Evolutionary conservation across 306 rosid genomes (phyloP).

Genomic region (Sesbania bispinosa): DNA sequence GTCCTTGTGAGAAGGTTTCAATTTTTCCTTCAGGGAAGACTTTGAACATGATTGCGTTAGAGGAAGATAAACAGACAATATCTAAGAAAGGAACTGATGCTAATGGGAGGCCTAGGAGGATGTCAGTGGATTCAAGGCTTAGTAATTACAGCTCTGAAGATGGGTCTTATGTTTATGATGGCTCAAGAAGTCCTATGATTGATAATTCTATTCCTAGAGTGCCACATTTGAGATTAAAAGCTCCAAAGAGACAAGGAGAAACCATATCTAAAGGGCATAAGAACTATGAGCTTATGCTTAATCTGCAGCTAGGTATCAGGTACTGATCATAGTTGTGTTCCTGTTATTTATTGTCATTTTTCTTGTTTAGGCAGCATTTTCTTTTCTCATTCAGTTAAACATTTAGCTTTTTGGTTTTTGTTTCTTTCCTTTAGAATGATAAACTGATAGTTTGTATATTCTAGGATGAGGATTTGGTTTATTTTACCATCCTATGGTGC

Average conservation of each 20-base stretch:
- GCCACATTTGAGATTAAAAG: constrained; percentile 36
- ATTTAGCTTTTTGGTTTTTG: not conserved
- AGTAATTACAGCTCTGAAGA: constrained; percentile 49
- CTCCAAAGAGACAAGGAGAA: constrained; percentile 64
- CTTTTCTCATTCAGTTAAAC: not conserved
- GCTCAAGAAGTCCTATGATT: constrained; percentile 32
- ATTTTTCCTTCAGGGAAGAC: constrained; percentile 77
- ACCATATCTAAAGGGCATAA: constrained; percentile 91
- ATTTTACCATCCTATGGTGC: constrained; percentile 2
- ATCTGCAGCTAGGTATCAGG: constrained; percentile 98
- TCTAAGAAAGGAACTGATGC: constrained; percentile 35
- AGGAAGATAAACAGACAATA: constrained; percentile 21
- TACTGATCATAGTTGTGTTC: constrained; percentile 42
- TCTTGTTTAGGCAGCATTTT: not conserved
- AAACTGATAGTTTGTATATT: not conserved
- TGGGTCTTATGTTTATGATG: too few species aligned
- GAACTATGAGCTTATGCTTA: constrained; percentile 92
- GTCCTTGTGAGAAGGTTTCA: constrained; percentile 50
- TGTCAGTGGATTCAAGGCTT: constrained; percentile 47
- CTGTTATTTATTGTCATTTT: not conserved
- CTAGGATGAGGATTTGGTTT: constrained; percentile 20
- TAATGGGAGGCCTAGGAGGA: constrained; percentile 31
- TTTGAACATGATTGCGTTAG: constrained; percentile 37
- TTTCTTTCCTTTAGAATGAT: not conserved
- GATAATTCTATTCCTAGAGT: constrained; percentile 33